Evolutionary conservation across 345 rosid genomes (phyloP), one percentile per base, ranked within the genome.

Genomic region (Acer campestre): DNA sequence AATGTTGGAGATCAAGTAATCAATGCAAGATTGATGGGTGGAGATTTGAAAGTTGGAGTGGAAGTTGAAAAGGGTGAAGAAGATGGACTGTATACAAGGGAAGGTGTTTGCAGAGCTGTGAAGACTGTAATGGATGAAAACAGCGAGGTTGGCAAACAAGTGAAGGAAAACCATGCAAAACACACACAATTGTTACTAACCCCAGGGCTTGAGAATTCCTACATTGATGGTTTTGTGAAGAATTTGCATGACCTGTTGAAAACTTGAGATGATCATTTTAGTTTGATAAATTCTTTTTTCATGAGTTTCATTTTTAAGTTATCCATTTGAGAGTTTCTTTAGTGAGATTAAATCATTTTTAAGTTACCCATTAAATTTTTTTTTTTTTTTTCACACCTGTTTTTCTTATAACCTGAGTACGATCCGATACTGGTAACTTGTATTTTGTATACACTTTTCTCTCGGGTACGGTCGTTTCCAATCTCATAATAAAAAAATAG

Each of bases 21-120:
- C 20, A 83, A 85, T 58, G 81, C 85, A 16, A 85, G 82, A 53
- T 2, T 87, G 59, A 80, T 85, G 79, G 70, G n/a, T 17, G 81
- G 77, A 44, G 85, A 83, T 38, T 29, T 85, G 2, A 79, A 71
- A 68, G 77, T 85, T 16, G 88, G 85, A 20, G 82, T 81, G 11
- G 86, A 81, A 17, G 80, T 83, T 11, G 79, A 77, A 77, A 85
- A 62, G 67, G 78, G 78, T 16, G 80, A 84, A 25, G 78, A 82
- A 56, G 83, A 83, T 67, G 85, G 85, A 2, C 3, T 77, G 62
- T 83, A 83, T 23, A 51, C 78, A 7, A 83, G 71, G 53, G 68
- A 79, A 6, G 76, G 51, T 23, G 80, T 87, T 2, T 77, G 82
- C 79, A 77, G 75, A 27, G 88, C 85, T 1, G 76, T 85, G 49